Evolutionary conservation across 2,329 filamentous ascomycete genomes (phyloP).

Genomic region (Cladosporium sp.): DNA sequence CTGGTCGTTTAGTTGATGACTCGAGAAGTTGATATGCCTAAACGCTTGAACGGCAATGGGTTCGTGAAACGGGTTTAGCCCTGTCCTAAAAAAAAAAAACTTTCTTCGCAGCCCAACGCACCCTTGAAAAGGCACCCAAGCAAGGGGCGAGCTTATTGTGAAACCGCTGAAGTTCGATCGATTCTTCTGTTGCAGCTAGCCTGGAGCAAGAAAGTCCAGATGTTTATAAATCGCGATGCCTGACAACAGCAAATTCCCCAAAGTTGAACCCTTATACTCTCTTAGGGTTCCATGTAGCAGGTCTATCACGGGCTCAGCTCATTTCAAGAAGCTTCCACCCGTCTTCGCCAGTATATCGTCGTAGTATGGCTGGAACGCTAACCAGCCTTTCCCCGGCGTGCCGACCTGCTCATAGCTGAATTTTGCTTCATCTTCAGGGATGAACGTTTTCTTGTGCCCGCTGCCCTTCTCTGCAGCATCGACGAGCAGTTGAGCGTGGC

Average conservation of each 20-base stretch:
- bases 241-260: too few relatives aligned
- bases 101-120: too few relatives aligned
- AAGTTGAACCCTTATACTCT: too few relatives aligned
- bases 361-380: slow-evolving; percentile 49
- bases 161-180: too few relatives aligned
- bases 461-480: slow-evolving; percentile 37
- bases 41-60: neutral
- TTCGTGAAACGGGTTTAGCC: neutral
- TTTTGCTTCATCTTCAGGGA: slow-evolving; percentile 35
- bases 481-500: slow-evolving; percentile 38
- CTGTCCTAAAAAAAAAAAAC: neutral
- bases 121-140: too few relatives aligned
- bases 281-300: too few relatives aligned
- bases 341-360: slow-evolving; percentile 49
- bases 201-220: too few relatives aligned
- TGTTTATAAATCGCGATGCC: too few relatives aligned
- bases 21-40: neutral
- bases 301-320: neutral
- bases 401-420: slow-evolving; percentile 39
- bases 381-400: slow-evolving; percentile 47
- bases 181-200: too few relatives aligned
- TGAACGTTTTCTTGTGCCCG: slow-evolving; percentile 36
- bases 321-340: slow-evolving; percentile 44
- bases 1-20: too few relatives aligned
- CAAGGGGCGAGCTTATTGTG: too few relatives aligned